phyloP scores from a whole-genome alignment of 1,139 yeast genomes.

The Blastobotrys buckinghamii region DNA sequence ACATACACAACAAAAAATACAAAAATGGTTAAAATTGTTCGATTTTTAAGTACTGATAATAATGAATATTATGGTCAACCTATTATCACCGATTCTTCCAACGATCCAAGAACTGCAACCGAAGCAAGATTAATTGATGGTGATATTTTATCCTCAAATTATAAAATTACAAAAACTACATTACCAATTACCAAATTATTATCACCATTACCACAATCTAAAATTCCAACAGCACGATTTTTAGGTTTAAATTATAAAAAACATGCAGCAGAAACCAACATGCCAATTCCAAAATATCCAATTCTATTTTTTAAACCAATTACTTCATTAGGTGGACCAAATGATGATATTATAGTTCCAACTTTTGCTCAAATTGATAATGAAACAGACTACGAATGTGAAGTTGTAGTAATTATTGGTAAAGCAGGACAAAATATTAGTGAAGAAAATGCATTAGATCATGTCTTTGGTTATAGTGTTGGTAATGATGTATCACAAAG shows the following conservation, averaged over 20 bases:
- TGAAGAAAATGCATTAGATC: conserved; percentile 40
- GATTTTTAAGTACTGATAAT: conserved; percentile 40
- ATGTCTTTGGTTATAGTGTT: conserved; percentile 47
- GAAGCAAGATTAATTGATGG: conserved; percentile 32
- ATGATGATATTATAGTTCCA: conserved; percentile 40
- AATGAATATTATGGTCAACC: conserved; percentile 43
- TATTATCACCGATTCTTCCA: conserved; percentile 29
- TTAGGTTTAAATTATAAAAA: conserved; percentile 33
- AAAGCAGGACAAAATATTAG: conserved; percentile 41
- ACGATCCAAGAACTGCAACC: conserved; percentile 31
- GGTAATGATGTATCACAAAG: conserved; percentile 54
- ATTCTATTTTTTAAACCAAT: conserved; percentile 45
- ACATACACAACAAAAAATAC: not conserved
- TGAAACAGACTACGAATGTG: conserved; percentile 49
- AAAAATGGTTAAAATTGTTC: conserved; percentile 27
- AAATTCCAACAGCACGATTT: conserved; percentile 37
- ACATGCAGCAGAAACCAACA: conserved; percentile 27
- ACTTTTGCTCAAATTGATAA: conserved; percentile 38
- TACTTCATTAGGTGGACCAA: conserved; percentile 38
- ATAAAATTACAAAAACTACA: conserved; percentile 36
- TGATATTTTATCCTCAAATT: conserved; percentile 36
- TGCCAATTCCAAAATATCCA: conserved; percentile 41
- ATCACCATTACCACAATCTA: conserved; percentile 37
- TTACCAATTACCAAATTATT: conserved; percentile 34
- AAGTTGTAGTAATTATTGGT: conserved; percentile 50